Evolutionary conservation across 2,329 filamentous ascomycete species (phyloP).

Genomic region (Cryphonectria parasitica): DNA sequence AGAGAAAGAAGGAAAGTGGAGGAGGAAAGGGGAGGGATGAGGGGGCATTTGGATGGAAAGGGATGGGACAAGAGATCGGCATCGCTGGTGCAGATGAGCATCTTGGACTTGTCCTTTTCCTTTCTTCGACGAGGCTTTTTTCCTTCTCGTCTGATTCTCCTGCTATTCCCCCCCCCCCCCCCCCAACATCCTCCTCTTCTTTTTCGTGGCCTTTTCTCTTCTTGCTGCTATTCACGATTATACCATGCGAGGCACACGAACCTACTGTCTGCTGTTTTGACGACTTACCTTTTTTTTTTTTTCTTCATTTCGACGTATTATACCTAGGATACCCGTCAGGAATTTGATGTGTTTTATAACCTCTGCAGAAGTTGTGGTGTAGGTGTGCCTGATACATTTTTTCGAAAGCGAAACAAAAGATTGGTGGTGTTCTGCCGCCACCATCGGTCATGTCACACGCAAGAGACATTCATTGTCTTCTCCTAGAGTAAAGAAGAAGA

Average conservation of each 20-base stretch:
- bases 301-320: conserved; percentile 19
- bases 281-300: conserved; percentile 1
- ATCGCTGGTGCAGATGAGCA: conserved; percentile 9
- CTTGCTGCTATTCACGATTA: conserved; percentile 29
- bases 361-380: background rate
- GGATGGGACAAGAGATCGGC: conserved; percentile 10
- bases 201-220: background rate
- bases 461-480: no score
- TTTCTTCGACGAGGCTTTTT: conserved; percentile 11
- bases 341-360: conserved; percentile 16
- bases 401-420: no score
- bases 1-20: no score
- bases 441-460: no score
- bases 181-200: no score
- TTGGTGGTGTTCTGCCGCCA: no score
- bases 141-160: conserved; percentile 6
- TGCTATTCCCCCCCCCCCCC: background rate
- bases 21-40: background rate
- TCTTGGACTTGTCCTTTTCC: background rate
- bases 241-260: conserved; percentile 27
- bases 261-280: conserved; percentile 23
- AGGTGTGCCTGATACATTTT: background rate
- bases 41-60: conserved; percentile 11
- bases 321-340: conserved; percentile 30
- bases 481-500: background rate